phyloP scores from a whole-genome alignment of 1,284 basidiomycete species.

The Sanghuangporus weigelae region DNA sequence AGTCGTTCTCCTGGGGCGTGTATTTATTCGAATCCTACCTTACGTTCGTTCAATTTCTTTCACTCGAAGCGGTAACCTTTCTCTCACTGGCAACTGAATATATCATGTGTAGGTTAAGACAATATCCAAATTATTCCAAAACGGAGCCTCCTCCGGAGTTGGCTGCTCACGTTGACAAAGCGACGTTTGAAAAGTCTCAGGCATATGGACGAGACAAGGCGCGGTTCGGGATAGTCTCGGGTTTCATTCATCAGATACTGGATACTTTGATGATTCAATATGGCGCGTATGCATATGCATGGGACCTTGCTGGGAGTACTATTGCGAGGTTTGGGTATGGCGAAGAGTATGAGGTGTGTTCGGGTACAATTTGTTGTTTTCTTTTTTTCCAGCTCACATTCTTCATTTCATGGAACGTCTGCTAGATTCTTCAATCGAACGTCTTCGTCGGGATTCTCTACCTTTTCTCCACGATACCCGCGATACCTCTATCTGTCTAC shows the following conservation, averaged over 20 bases:
- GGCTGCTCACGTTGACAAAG: conserved; percentile 62
- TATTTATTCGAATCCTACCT: conserved; percentile 82
- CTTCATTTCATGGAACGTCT: background rate
- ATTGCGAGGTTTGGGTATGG: conserved; percentile 55
- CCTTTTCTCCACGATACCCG: conserved; percentile 61
- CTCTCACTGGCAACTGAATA: background rate
- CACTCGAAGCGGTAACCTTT: background rate
- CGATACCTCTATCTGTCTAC: conserved; percentile 75
- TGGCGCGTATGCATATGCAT: conserved; percentile 78
- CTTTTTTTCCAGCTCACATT: background rate
- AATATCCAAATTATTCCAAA: conserved; percentile 81
- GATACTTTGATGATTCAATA: conserved; percentile 71
- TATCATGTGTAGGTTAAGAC: conserved; percentile 53
- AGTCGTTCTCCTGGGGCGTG: conserved; percentile 73
- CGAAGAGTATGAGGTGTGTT: conserved; percentile 57
- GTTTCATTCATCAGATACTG: conserved; percentile 66
- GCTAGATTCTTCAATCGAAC: conserved; percentile 80
- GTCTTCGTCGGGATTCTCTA: conserved; percentile 70
- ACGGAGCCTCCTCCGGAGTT: conserved; percentile 74
- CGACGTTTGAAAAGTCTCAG: conserved; percentile 87
- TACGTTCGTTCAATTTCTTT: conserved; percentile 33
- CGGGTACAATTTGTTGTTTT: background rate
- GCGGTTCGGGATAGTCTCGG: conserved; percentile 73
- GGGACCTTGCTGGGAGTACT: conserved; percentile 55
- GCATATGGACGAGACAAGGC: conserved; percentile 90